Evolutionary conservation across 73 alveolate species (phyloP), one percentile per base, ranked within the genome.

Genomic region (Paramecium sexaurelia): DNA sequence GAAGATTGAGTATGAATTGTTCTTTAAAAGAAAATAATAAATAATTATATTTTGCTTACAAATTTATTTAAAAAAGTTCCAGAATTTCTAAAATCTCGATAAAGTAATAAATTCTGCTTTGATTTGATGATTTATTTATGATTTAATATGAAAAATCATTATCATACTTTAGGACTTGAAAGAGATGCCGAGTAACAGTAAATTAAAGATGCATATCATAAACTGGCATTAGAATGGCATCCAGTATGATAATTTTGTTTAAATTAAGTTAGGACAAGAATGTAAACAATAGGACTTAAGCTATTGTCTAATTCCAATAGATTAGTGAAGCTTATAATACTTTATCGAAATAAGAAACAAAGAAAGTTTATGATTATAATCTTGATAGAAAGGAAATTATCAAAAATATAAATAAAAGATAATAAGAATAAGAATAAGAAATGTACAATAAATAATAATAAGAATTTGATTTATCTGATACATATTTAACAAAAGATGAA

Each of bases 221-320:
- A 75, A 75, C 24, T 75, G 1, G 88, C 88, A 36, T 39, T 75
- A 36, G 20, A 39, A 75, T 75, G 69, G 69, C 88, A 75, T 75
- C 88, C 88, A 75, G 88, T 75, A 75, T 75, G 1, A 7, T 6
- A 7, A 24, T 39, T 11, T 19, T 32, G 32, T 43, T 29, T 41
- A 41, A 5, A 71, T 35, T 19, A 29, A 29, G 40, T 11, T 22
- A 43, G 75, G 75, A 41, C 19, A 78, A 78, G 35, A 78, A 43
- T 45, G 20, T 20, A 1, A 32, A 78, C 27, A 19, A 36, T 22
- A 37, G 90, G 32, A 32, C 51, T 0, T 32, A 78, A 24, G 90
- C 75, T 6, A 20, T 78, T 40, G 55, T 1, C 24, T 40, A 78
- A 41, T 78, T 40, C 15, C 5, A 78, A 7, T 9, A 32, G 43